Conservation (phyloP, 2,329 filamentous ascomycete species). For the Thelonectria blattea region DNA sequence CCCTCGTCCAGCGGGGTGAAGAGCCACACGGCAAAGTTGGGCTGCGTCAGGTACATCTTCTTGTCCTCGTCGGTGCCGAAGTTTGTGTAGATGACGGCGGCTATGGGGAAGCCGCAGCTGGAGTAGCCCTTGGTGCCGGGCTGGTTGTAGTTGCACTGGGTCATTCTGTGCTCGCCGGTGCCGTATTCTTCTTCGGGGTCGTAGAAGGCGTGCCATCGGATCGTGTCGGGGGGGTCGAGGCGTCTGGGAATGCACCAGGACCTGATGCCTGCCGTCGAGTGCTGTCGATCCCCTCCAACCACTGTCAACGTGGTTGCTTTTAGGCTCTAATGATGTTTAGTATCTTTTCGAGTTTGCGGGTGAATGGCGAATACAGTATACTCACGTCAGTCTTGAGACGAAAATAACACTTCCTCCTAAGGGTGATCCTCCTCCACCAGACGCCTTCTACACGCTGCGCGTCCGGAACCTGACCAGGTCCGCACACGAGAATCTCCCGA, state of each 20-base stretch:
- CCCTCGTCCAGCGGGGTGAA: background rate
- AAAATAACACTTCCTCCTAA: background rate
- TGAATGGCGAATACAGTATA: no score
- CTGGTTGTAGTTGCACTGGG: no score
- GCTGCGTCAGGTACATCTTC: background rate
- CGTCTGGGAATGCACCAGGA: no score
- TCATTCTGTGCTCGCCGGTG: no score
- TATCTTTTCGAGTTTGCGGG: background rate
- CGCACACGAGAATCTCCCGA: background rate
- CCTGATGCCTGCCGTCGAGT: no score
- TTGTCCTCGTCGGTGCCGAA: background rate
- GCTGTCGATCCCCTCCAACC: background rate
- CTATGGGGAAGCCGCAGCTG: background rate
- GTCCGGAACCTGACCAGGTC: background rate
- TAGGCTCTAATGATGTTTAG: background rate
- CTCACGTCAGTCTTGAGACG: background rate
- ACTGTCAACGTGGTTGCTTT: background rate
- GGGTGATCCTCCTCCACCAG: slow-evolving; percentile 9
- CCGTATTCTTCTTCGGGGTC: no score
- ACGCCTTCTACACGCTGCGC: background rate
- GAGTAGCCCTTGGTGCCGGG: background rate
- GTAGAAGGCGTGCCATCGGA: no score
- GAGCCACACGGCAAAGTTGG: background rate
- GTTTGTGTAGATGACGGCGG: background rate
- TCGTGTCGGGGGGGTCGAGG: no score